These are phyloP conservation scores for Diaporthe aspalathi DNA, from an alignment of 2,329 filamentous ascomycete genomes.

Conservation along the genomic window DNA sequence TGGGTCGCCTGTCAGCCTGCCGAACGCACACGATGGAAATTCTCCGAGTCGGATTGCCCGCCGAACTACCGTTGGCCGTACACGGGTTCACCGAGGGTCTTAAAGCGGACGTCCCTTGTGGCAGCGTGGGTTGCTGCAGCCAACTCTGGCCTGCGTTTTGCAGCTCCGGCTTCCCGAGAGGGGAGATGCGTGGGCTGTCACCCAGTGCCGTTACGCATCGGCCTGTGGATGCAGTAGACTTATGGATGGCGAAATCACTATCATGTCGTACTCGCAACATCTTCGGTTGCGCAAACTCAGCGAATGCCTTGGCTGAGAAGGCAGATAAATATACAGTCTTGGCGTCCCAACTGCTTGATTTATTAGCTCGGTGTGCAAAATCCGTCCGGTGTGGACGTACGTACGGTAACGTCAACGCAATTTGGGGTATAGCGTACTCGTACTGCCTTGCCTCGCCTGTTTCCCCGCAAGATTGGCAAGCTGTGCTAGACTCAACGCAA, in stretches of 20 bases:
- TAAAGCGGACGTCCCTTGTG: not conserved
- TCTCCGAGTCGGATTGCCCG: conserved; percentile 29
- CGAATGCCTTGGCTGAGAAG: not conserved
- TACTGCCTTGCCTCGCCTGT: conserved; percentile 1
- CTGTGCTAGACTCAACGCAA: not conserved
- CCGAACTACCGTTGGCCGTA: conserved; percentile 18
- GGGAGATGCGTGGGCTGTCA: not conserved
- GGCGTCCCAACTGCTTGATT: not conserved
- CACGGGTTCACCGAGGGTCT: not conserved
- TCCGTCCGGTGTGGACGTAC: conserved; percentile 21
- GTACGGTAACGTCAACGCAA: not conserved
- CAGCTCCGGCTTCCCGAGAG: not conserved
- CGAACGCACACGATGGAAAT: not conserved
- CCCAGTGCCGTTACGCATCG: not conserved
- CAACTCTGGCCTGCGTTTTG: conserved; percentile 1
- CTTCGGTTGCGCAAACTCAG: conserved; percentile 12
- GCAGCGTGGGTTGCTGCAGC: conserved; percentile 18
- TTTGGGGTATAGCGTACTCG: not conserved
- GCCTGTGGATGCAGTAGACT: conserved; percentile 10
- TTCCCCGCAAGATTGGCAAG: conserved; percentile 16
- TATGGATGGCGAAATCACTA: conserved; percentile 31
- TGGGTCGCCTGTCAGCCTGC: conserved; percentile 24
- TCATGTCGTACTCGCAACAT: conserved; percentile 20
- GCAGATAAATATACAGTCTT: conserved; percentile 3
- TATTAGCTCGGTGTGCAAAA: conserved; percentile 15